phyloP scores from a whole-genome alignment of 495 filamentous ascomycete genomes.

The Trypethelium eluteriae region DNA sequence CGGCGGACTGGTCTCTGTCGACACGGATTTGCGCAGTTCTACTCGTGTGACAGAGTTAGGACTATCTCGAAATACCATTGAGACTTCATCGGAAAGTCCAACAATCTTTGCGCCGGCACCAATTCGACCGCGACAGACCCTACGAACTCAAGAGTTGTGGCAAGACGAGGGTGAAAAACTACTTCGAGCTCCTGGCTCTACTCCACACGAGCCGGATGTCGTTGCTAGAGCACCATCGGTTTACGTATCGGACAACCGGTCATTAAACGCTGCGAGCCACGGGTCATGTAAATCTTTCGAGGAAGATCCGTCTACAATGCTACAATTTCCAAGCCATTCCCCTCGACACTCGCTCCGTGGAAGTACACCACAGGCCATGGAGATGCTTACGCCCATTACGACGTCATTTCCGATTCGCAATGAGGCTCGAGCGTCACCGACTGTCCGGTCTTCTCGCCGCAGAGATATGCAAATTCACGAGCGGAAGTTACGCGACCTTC shows the following conservation, averaged over 20 bases:
- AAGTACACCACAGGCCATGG: neutral
- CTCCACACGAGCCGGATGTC: neutral
- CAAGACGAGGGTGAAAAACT: neutral
- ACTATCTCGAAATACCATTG: neutral
- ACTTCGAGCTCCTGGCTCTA: neutral
- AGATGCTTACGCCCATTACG: neutral
- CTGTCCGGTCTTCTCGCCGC: neutral
- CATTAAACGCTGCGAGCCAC: neutral
- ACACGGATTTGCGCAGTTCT: neutral
- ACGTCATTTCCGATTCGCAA: neutral
- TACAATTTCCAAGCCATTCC: neutral
- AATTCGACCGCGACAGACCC: neutral
- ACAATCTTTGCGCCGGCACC: neutral
- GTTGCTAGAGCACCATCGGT: neutral
- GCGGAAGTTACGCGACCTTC: constrained; percentile 29
- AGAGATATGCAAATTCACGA: constrained; percentile 23
- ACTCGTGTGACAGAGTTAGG: neutral
- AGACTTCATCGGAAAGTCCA: neutral
- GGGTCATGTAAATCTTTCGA: neutral
- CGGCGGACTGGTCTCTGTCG: neutral
- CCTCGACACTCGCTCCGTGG: neutral
- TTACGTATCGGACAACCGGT: neutral
- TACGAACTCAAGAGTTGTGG: neutral
- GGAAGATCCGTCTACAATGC: neutral
- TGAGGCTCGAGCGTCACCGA: neutral